Evolutionary conservation across 164 flowering plant species (phyloP), one percentile per base, ranked within the genome.

Genomic region (Tinospora cordifolia): DNA sequence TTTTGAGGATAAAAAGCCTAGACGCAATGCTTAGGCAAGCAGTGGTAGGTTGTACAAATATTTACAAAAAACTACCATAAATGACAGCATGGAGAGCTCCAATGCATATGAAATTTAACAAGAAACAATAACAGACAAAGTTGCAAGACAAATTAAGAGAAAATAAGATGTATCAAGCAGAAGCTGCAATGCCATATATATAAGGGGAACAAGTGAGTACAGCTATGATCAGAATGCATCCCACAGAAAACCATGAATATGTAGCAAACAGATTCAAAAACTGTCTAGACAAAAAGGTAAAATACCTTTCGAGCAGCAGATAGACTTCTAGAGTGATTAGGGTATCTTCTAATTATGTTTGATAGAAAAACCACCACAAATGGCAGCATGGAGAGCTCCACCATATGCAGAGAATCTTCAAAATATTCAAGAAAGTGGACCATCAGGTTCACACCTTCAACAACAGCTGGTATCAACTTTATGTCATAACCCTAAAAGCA

Each of bases 351-450:
- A 6, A 68, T 68, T 30, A 68, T 22, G 19, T 54, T 68, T 19
- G 70, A 68, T 13, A 68, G 62, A 68, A 68, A 44, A 25, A 68
- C 38, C 5, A 68, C 62, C 40, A 49, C 54, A 60, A 51, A 68
- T 25, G 70, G 70, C 51, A 68, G 70, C 44, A 51, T 30, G 19
- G 70, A 57, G 46, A 68, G 34, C 41, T 68, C 70, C 30, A 68
- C 60, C n/a, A 68, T 30, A 7, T 68, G 34, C 19, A 54, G 70
- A 68, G 70, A 68, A 51, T 68, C 70, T 68, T 68, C 70, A 19
- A 68, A 68, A 46, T 27, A 68, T 54, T 51, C 70, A 54, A 68
- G 70, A 68, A 54, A 68, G 63, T 68, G 70, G 34, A 68, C 21
- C 24, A 57, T 68, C 62, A 54, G 21, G 62, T 22, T 68, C 19